Conservation (phyloP, 371 early-diverging fungal species). For the Zychaea mexicana region DNA sequence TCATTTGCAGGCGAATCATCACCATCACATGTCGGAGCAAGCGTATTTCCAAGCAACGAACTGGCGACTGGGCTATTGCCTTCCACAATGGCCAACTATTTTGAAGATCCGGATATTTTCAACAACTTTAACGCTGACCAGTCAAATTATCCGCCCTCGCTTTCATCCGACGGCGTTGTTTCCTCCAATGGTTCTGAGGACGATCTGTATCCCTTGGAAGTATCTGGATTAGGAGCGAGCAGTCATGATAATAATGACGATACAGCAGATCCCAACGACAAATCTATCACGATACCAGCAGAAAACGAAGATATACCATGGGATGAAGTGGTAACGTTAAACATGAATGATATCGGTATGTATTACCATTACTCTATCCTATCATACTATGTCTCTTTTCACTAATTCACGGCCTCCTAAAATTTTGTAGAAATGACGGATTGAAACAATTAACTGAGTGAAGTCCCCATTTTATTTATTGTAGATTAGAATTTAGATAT, state of each 20-base stretch:
- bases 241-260: background rate
- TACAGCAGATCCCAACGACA: background rate
- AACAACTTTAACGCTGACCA: background rate
- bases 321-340: background rate
- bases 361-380: background rate
- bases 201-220: background rate
- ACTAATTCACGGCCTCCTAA: no score
- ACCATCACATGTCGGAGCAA: background rate
- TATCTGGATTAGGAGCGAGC: no score
- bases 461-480: background rate
- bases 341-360: background rate
- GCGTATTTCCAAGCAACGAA: background rate
- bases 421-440: background rate
- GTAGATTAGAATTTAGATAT: background rate
- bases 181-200: background rate
- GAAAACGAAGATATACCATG: background rate
- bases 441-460: background rate
- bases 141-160: background rate
- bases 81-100: background rate
- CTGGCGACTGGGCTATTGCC: background rate
- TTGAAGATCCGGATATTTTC: constrained; percentile 3
- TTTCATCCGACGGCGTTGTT: background rate
- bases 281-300: background rate
- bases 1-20: background rate
- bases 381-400: background rate